Evolutionary conservation across 805 yeast genomes (phyloP).

Genomic region (Scheffersomyces ergatensis): DNA sequence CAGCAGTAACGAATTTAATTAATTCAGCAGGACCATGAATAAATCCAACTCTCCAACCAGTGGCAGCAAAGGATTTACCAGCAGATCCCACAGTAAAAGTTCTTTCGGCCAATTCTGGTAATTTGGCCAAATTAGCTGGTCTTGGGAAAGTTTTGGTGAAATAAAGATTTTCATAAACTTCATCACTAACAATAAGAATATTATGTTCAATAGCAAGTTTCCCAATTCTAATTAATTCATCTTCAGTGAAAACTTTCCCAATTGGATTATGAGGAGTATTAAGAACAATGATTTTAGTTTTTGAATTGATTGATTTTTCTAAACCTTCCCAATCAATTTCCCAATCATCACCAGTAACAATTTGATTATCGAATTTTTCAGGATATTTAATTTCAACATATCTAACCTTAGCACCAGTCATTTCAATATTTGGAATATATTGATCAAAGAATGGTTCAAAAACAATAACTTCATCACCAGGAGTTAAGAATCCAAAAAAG

Average conservation of each 20-base stretch:
- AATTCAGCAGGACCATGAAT: constrained; percentile 82
- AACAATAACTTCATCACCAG: constrained; percentile 94
- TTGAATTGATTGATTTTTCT: constrained; percentile 64
- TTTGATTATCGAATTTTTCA: constrained; percentile 55
- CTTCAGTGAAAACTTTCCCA: constrained; percentile 81
- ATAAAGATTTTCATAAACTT: constrained; percentile 90
- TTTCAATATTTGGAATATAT: constrained; percentile 88
- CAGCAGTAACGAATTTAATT: constrained; percentile 76
- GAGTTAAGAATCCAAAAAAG: constrained; percentile 77
- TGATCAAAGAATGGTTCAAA: constrained; percentile 98
- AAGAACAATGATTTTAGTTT: constrained; percentile 81
- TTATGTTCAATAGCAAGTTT: constrained; percentile 82
- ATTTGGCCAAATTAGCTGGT: constrained; percentile 66
- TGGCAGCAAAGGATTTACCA: constrained; percentile 97
- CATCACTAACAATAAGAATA: constrained; percentile 82
- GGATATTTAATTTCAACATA: constrained; percentile 90
- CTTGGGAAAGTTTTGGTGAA: constrained; percentile 70
- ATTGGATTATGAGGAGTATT: constrained; percentile 97
- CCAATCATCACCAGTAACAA: constrained; percentile 86
- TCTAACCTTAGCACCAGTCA: constrained; percentile 89
- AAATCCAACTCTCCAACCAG: constrained; percentile 99
- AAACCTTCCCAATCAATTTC: constrained; percentile 75
- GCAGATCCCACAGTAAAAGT: constrained; percentile 95
- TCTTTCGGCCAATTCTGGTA: constrained; percentile 72
- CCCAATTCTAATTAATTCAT: constrained; percentile 76